phyloP scores from a whole-genome alignment of 1,284 basidiomycete genomes.

The Polyporus tsugae region DNA sequence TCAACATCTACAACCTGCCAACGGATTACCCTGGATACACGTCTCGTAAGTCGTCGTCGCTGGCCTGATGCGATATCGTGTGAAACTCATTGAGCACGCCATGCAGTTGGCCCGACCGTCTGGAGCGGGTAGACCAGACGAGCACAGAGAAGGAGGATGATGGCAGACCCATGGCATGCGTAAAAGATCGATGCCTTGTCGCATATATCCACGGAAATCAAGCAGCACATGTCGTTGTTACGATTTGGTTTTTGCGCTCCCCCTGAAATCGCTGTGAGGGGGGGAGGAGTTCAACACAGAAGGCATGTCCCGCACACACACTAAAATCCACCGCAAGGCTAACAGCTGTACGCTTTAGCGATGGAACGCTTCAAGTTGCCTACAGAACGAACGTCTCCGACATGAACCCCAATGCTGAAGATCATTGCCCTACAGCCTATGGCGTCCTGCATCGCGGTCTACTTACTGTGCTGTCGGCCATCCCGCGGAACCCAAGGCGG shows the following conservation, averaged over 20 bases:
- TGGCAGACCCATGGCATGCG: background rate
- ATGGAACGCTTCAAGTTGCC: background rate
- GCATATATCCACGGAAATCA: background rate
- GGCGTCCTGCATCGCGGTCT: background rate
- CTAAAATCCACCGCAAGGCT: background rate
- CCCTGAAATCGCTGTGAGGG: background rate
- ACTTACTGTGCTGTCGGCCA: background rate
- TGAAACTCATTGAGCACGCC: background rate
- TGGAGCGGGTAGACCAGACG: constrained; percentile 27
- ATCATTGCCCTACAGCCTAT: background rate
- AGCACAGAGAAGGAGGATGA: background rate
- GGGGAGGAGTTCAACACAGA: background rate
- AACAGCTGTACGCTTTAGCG: background rate
- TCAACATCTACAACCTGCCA: constrained; percentile 35
- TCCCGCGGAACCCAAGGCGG: background rate
- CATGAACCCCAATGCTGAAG: background rate
- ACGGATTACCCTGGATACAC: constrained; percentile 28
- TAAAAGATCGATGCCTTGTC: background rate
- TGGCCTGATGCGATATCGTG: background rate
- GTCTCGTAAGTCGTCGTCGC: constrained; percentile 26
- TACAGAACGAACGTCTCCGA: background rate
- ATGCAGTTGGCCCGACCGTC: constrained; percentile 32
- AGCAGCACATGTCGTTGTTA: background rate
- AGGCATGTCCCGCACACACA: background rate
- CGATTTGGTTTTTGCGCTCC: background rate